Evolutionary conservation across 106 monocot genomes (phyloP).

Genomic region (Dactylorhiza incarnata): DNA sequence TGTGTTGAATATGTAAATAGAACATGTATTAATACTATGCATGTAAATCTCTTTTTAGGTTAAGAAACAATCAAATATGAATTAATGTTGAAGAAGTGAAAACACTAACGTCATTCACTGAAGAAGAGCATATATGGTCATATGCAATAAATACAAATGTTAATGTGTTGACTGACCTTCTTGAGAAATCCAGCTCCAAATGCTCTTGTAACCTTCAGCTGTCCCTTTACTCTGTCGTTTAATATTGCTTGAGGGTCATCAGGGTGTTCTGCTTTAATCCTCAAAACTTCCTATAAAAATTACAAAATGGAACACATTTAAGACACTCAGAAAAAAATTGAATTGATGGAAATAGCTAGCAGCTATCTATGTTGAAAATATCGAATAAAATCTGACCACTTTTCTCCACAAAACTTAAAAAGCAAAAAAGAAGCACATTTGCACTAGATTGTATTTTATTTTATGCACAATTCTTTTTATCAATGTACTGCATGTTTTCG

Average conservation of each 20-base stretch:
- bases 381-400: not conserved
- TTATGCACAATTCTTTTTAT: no score
- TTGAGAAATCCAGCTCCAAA: slow-evolving; percentile 99
- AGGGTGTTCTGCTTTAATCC: slow-evolving; percentile 78
- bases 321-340: not conserved
- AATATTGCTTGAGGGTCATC: slow-evolving; percentile 81
- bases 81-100: not conserved
- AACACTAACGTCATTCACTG: no score
- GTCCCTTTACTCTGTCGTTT: slow-evolving; percentile 96
- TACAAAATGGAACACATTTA: not conserved
- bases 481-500: no score
- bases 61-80: not conserved
- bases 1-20: not conserved
- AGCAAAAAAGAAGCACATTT: no score
- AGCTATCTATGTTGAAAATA: not conserved
- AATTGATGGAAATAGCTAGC: not conserved
- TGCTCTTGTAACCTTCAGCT: slow-evolving; percentile 91
- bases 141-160: not conserved
- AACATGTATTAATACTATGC: not conserved
- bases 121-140: no score
- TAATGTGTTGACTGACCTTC: slow-evolving; percentile 36
- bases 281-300: slow-evolving; percentile 63
- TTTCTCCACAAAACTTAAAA: not conserved
- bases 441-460: no score
- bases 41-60: not conserved